Evolutionary conservation across 2,329 filamentous ascomycete species (phyloP).

Genomic region (Stachybotrys chartarum): DNA sequence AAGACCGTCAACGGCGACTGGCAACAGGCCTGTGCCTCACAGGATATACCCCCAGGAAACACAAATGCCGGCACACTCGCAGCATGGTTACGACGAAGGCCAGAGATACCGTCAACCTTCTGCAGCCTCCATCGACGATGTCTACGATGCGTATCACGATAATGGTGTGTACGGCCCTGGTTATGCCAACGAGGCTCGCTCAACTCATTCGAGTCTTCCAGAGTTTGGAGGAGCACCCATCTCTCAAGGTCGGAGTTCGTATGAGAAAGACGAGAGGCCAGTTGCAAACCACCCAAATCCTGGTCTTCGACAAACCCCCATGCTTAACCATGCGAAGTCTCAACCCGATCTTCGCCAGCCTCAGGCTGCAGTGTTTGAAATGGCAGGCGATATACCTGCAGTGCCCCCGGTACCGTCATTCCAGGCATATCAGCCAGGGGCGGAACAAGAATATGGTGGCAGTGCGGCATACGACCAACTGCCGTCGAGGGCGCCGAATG

Average conservation of each 20-base stretch:
- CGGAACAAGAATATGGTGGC: slow-evolving; percentile 14
- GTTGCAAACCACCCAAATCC: slow-evolving; percentile 35
- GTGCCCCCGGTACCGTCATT: slow-evolving; percentile 41
- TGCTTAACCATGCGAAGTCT: slow-evolving; percentile 55
- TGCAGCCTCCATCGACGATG: slow-evolving; percentile 37
- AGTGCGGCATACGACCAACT: slow-evolving; percentile 16
- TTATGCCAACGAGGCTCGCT: slow-evolving; percentile 11
- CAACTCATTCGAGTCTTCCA: slow-evolving; percentile 21
- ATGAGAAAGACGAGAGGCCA: slow-evolving; percentile 39
- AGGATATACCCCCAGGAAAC: slow-evolving; percentile 37
- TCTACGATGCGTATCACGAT: slow-evolving; percentile 50
- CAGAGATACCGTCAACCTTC: slow-evolving; percentile 25
- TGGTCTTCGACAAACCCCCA: slow-evolving; percentile 42
- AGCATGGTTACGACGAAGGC: slow-evolving; percentile 22
- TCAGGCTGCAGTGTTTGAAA: slow-evolving; percentile 66
- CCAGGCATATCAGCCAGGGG: slow-evolving; percentile 18
- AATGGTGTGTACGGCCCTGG: slow-evolving; percentile 18
- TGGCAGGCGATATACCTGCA: slow-evolving; percentile 55
- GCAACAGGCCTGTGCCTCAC: slow-evolving; percentile 45
- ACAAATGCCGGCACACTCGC: slow-evolving; percentile 29
- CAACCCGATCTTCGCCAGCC: slow-evolving; percentile 59
- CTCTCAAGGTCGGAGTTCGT: slow-evolving; percentile 29
- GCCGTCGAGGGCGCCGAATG: slow-evolving; percentile 19
- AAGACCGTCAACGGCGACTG: slow-evolving; percentile 48
- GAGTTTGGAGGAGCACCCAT: slow-evolving; percentile 35